Percentiles rank a stretch among this genome's conserved stretches.
Conservation (phyloP, 352 stramenopile species). For the Pelagophyceae sp. region DNA sequence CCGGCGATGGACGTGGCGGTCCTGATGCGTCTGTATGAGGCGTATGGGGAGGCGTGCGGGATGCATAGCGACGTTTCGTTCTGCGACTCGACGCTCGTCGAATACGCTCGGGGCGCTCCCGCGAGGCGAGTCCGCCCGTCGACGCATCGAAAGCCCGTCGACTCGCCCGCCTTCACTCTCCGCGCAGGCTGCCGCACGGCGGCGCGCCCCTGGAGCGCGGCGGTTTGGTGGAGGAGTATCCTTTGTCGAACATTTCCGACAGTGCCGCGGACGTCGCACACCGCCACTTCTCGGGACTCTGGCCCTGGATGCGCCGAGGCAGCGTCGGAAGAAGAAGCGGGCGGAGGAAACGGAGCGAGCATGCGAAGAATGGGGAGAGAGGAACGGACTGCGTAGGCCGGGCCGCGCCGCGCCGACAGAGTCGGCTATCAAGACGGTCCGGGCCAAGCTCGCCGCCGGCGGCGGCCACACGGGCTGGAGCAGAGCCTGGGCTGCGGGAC, state of each 20-base stretch:
- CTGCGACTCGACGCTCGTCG: neutral
- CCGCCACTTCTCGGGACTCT: constrained; percentile 16
- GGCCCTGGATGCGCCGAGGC: neutral
- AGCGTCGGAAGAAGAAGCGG: too few species aligned
- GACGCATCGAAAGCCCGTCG: too few species aligned
- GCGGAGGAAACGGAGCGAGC: too few species aligned
- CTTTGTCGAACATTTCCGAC: neutral
- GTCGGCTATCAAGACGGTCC: neutral
- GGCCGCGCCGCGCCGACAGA: neutral
- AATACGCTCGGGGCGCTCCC: too few species aligned
- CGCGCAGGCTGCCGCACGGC: neutral
- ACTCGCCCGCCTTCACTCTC: neutral
- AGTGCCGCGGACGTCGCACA: neutral
- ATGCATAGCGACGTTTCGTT: neutral
- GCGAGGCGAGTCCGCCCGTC: neutral
- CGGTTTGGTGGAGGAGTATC: neutral
- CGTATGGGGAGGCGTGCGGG: neutral
- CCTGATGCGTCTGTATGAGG: neutral
- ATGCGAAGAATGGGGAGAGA: too few species aligned
- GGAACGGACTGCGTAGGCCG: too few species aligned
- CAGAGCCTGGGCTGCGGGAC: neutral
- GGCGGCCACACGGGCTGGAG: constrained; percentile 18
- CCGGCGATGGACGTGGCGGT: constrained; percentile 9
- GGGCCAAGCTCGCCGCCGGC: constrained; percentile 5
- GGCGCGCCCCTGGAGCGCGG: neutral